Percentiles rank a stretch among this genome's conserved stretches.
Evolutionary conservation across 805 yeast species (phyloP).

Genomic region (Metschnikowia kunwiensis): DNA sequence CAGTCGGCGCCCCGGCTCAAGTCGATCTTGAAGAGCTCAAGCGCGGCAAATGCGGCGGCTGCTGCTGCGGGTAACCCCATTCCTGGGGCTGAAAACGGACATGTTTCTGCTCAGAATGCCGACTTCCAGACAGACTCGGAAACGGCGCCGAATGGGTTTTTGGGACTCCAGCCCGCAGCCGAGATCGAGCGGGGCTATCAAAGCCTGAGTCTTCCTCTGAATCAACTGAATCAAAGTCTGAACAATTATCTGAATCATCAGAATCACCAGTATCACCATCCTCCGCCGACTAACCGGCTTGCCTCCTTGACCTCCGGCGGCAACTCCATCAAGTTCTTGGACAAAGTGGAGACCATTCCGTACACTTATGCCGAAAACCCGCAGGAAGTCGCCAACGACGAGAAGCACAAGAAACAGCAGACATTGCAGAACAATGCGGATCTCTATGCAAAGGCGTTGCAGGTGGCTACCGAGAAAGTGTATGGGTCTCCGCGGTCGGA

Average conservation of each 20-base stretch:
- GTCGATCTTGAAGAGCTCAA: constrained; percentile 33
- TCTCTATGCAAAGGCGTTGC: constrained; percentile 53
- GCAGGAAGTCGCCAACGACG: constrained; percentile 10
- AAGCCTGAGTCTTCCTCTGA: no score
- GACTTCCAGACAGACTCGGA: background rate
- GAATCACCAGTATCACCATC: no score
- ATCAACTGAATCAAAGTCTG: no score
- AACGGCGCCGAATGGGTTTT: background rate
- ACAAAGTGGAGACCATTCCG: constrained; percentile 38
- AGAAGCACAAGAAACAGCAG: constrained; percentile 12
- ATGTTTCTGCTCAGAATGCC: background rate
- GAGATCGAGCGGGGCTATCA: no score
- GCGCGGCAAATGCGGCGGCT: constrained; percentile 6
- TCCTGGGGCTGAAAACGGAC: background rate
- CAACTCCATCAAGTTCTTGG: constrained; percentile 37
- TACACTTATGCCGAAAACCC: constrained; percentile 6
- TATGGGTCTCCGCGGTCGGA: constrained; percentile 36
- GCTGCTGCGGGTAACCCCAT: constrained; percentile 3
- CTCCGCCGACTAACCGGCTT: constrained; percentile 6
- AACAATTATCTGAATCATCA: no score
- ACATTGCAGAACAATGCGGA: constrained; percentile 42
- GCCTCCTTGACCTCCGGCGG: constrained; percentile 24
- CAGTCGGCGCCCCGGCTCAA: constrained; percentile 28
- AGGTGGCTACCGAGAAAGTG: constrained; percentile 54
- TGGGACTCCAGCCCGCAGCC: constrained; percentile 9